Conservation (phyloP, 2,329 filamentous ascomycete species). For the Phialophora expanda region DNA sequence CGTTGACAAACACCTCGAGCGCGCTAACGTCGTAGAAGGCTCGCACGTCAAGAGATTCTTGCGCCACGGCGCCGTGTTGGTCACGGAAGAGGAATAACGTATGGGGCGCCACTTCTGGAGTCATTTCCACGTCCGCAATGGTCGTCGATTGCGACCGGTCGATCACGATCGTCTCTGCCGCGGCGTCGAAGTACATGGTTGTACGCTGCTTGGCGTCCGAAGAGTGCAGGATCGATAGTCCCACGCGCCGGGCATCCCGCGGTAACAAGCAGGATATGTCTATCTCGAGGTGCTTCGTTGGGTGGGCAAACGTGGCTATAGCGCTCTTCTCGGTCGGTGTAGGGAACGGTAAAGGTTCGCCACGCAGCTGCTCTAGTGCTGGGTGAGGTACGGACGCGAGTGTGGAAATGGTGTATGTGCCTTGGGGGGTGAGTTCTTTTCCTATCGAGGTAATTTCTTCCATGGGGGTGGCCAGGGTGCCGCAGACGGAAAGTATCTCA, state of each 20-base stretch:
- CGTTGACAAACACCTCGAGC: conserved; percentile 55
- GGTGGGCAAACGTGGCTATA: not conserved
- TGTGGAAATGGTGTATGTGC: conserved; percentile 50
- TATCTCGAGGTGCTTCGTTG: not conserved
- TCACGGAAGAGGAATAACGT: conserved; percentile 49
- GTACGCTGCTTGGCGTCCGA: conserved; percentile 44
- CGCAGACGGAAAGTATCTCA: conserved; percentile 46
- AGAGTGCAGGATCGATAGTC: conserved; percentile 43
- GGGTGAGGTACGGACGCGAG: conserved; percentile 36
- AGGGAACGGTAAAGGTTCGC: not conserved
- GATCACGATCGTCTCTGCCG: conserved; percentile 50
- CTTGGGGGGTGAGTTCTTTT: conserved; percentile 32
- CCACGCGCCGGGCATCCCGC: not conserved
- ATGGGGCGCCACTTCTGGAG: conserved; percentile 49
- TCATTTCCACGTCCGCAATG: conserved; percentile 44
- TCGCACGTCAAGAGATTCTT: conserved; percentile 48
- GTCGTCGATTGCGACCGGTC: conserved; percentile 46
- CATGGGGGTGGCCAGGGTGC: conserved; percentile 46
- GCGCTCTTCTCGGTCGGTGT: not conserved
- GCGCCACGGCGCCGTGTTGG: conserved; percentile 30
- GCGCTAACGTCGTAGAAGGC: conserved; percentile 51
- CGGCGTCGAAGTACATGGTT: conserved; percentile 48
- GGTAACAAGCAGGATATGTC: not conserved
- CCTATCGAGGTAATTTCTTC: conserved; percentile 52
- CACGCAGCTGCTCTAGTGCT: not conserved